Percentiles rank a stretch among this genome's conserved stretches.
Evolutionary conservation across 2,329 filamentous ascomycete species (phyloP).

Genomic region (Penicillium concentricum): DNA sequence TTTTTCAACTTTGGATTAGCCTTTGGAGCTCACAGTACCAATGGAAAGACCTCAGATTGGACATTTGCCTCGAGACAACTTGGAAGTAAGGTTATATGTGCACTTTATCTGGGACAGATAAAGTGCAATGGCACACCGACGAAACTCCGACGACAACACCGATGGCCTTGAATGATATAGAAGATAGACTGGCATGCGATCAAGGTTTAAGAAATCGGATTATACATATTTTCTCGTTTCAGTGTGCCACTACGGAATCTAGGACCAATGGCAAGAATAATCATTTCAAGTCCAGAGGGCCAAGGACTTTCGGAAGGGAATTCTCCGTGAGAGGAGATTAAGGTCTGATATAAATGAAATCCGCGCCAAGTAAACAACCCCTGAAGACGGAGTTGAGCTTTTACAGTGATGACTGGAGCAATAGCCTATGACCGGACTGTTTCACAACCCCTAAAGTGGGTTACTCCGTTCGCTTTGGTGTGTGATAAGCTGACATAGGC

Average conservation of each 20-base stretch:
- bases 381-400: background rate
- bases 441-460: background rate
- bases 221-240: background rate
- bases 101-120: conserved; percentile 6
- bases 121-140: background rate
- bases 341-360: conserved; percentile 21
- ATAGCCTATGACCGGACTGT: background rate
- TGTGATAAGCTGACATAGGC: background rate
- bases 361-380: conserved; percentile 6
- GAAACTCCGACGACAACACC: background rate
- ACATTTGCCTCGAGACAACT: background rate
- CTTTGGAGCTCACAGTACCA: background rate
- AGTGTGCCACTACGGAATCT: background rate
- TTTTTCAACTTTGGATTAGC: background rate
- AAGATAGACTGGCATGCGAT: background rate
- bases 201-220: background rate
- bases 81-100: too few relatives aligned
- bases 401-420: background rate
- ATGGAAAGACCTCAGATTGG: background rate
- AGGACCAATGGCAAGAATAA: background rate
- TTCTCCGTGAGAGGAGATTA: conserved; percentile 7
- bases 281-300: background rate
- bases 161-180: background rate
- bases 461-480: background rate
- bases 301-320: background rate